Conservation (phyloP, 768 basidiomycete species). For the Trametes coccinea region DNA sequence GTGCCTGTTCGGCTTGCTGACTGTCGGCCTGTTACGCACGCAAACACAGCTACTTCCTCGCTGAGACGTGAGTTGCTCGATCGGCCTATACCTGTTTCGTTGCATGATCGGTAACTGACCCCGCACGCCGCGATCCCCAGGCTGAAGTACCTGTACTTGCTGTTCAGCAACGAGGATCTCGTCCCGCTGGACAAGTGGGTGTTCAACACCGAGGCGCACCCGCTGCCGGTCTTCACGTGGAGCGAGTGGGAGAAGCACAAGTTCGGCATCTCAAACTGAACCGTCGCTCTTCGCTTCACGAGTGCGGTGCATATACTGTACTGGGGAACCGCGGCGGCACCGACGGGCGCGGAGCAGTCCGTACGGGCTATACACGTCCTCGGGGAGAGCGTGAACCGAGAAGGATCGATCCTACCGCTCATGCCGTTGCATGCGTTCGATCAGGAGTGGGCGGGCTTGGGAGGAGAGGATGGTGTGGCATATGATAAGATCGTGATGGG, state of each 20-base stretch:
- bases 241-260: slow-evolving; percentile 48
- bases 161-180: slow-evolving; percentile 65
- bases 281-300: neutral
- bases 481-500: slow-evolving; percentile 15
- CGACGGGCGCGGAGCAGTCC: neutral
- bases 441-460: neutral
- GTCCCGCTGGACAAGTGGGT: slow-evolving; percentile 48
- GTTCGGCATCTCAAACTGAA: slow-evolving; percentile 33
- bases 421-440: neutral
- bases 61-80: slow-evolving; percentile 45
- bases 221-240: slow-evolving; percentile 72
- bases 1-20: neutral
- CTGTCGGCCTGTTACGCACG: neutral
- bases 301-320: neutral
- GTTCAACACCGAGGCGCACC: slow-evolving; percentile 68
- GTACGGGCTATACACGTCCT: neutral
- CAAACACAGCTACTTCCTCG: slow-evolving; percentile 48
- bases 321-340: neutral
- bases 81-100: neutral
- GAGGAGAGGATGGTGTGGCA: neutral
- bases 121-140: slow-evolving; percentile 34
- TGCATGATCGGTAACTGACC: neutral
- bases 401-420: neutral
- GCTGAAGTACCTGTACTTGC: slow-evolving; percentile 70
- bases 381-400: neutral